These are phyloP conservation scores for Thelephora aurantiotincta DNA, from an alignment of 768 basidiomycete species.

Conservation along the genomic window DNA sequence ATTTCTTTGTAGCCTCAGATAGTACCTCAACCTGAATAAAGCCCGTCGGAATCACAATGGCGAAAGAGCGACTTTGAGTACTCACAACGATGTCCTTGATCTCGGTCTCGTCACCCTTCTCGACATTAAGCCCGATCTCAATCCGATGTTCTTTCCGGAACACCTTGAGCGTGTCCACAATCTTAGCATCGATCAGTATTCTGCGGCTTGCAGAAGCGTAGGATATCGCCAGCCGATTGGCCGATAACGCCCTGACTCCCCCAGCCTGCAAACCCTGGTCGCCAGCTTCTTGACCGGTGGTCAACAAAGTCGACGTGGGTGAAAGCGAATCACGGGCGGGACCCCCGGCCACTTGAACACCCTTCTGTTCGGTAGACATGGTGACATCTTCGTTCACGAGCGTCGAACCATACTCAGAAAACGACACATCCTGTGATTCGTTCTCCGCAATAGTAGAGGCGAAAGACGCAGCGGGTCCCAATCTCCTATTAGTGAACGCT, in stretches of 20 bases:
- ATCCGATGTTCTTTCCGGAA: slow-evolving; percentile 75
- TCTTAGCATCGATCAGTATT: slow-evolving; percentile 78
- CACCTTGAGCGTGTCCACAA: slow-evolving; percentile 70
- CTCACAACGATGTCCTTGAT: slow-evolving; percentile 65
- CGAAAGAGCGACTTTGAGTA: slow-evolving; percentile 5
- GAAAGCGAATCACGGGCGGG: slow-evolving; percentile 7
- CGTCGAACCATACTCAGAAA: slow-evolving; percentile 10
- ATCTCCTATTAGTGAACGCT: slow-evolving; percentile 13
- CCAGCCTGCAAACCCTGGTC: background rate
- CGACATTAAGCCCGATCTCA: slow-evolving; percentile 58
- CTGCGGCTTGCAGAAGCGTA: slow-evolving; percentile 84
- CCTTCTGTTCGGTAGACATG: slow-evolving; percentile 3
- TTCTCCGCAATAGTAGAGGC: slow-evolving; percentile 40
- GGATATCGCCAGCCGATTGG: slow-evolving; percentile 85
- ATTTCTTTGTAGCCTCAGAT: slow-evolving; percentile 58
- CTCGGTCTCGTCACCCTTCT: slow-evolving; percentile 36
- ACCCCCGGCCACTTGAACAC: slow-evolving; percentile 3
- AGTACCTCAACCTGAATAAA: slow-evolving; percentile 56
- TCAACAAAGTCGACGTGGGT: slow-evolving; percentile 5
- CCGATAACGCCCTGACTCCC: slow-evolving; percentile 38
- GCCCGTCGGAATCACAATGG: slow-evolving; percentile 1
- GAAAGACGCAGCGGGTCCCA: slow-evolving; percentile 29
- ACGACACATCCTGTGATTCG: slow-evolving; percentile 14
- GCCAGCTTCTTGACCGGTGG: slow-evolving; percentile 5
- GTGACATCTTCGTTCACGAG: background rate